A percentile compares a stretch with the other conserved stretches of the same genome.
phyloP scores from a whole-genome alignment of 305 asterid species.

The Solanum aculeatissimum region DNA sequence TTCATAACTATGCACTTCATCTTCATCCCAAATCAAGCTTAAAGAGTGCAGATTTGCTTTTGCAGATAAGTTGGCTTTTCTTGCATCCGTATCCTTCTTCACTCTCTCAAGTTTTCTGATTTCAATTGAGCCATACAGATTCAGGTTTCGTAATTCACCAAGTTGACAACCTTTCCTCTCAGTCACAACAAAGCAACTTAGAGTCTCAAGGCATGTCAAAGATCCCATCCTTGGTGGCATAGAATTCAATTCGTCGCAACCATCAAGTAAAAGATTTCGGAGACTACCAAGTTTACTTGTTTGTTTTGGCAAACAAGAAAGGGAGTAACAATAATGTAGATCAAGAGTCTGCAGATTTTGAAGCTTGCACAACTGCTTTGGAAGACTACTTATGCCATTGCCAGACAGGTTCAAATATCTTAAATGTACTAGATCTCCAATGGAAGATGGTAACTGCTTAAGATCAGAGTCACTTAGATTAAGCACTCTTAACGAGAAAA shows the following conservation, averaged over 20 bases:
- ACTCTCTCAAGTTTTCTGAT: neutral
- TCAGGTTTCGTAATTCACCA: neutral
- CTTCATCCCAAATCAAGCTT: neutral
- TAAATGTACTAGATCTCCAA: constrained; percentile 47
- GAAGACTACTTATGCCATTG: constrained; percentile 9
- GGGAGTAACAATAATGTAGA: neutral
- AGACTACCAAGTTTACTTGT: neutral
- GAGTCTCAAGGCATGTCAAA: constrained; percentile 12
- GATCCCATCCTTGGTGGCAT: constrained; percentile 9
- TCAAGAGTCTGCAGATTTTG: constrained; percentile 10
- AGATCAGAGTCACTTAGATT: neutral
- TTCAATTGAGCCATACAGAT: constrained; percentile 4
- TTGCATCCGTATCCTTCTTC: neutral
- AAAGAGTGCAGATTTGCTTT: neutral
- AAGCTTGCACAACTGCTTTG: constrained; percentile 12
- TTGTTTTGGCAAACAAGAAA: neutral
- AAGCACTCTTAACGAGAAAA: neutral
- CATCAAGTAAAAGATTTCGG: neutral
- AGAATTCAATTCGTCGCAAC: neutral
- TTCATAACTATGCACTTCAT: neutral
- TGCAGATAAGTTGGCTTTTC: neutral
- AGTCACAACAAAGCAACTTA: too few relatives aligned
- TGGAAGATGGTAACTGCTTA: constrained; percentile 30
- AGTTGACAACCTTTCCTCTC: neutral
- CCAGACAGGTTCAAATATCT: constrained; percentile 20